A percentile compares a stretch with the other conserved stretches of the same genome.
Conservation (phyloP, 805 yeast genomes). For the Lachancea fermentati region DNA sequence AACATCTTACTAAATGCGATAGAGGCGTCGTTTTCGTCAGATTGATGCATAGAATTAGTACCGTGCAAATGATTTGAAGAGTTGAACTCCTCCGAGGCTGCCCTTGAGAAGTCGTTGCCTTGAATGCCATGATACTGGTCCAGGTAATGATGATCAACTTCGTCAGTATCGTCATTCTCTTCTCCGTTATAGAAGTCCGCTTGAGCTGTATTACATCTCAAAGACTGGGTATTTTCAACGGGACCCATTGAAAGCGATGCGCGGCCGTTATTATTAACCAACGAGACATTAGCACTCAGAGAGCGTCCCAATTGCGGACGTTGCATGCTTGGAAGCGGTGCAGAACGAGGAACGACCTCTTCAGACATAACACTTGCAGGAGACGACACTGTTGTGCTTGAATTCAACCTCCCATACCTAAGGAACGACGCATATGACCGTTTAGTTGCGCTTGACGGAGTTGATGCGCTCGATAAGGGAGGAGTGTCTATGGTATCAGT, state of each 20-base stretch:
- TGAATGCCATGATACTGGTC: constrained; percentile 8
- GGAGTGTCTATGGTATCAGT: not conserved
- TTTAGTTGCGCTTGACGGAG: constrained; percentile 13
- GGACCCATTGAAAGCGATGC: constrained; percentile 8
- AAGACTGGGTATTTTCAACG: not conserved
- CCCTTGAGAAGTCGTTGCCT: not conserved
- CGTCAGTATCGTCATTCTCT: not conserved
- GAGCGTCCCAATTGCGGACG: constrained; percentile 8
- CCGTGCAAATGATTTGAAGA: not conserved
- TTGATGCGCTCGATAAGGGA: constrained; percentile 3
- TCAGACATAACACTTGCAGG: constrained; percentile 7
- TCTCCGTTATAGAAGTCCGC: not conserved
- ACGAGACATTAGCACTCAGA: constrained; percentile 10
- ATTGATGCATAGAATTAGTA: constrained; percentile 1
- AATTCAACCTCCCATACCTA: constrained; percentile 15
- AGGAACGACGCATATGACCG: constrained; percentile 22
- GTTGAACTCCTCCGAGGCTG: constrained; percentile 3
- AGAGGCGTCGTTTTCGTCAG: constrained; percentile 34
- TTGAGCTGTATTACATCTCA: constrained; percentile 1
- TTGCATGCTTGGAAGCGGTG: constrained; percentile 6
- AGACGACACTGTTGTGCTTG: constrained; percentile 6
- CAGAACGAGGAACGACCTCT: constrained; percentile 26
- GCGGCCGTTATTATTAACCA: constrained; percentile 10
- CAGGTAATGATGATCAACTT: constrained; percentile 10
- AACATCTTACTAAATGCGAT: constrained; percentile 33